Evolutionary conservation across 208 protist species (phyloP).

Genomic region (Perkinsela sp.): DNA sequence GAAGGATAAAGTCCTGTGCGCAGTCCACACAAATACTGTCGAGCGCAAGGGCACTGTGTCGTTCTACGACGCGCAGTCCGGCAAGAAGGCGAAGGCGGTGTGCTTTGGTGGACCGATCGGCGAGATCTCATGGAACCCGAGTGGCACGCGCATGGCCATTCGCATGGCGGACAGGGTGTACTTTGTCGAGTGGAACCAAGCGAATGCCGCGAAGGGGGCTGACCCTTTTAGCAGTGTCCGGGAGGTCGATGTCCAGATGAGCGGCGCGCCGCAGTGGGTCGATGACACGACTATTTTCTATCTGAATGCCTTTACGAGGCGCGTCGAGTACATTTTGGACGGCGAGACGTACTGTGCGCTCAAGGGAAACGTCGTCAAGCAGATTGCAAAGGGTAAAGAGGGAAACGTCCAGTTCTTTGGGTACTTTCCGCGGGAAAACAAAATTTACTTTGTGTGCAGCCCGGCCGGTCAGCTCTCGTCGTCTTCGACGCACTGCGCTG

Average conservation of each 20-base stretch:
- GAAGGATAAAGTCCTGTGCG: background rate
- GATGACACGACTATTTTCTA: background rate
- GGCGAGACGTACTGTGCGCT: background rate
- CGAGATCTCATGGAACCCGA: background rate
- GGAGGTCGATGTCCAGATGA: conserved; percentile 13
- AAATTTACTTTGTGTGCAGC: too few relatives aligned
- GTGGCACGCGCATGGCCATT: background rate
- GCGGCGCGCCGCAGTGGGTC: background rate
- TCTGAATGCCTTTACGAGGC: background rate
- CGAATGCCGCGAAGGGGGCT: conserved; percentile 17
- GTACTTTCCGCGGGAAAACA: too few relatives aligned
- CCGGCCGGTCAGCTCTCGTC: too few relatives aligned
- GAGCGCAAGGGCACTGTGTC: background rate
- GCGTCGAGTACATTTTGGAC: background rate
- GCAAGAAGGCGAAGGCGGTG: background rate
- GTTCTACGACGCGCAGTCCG: background rate
- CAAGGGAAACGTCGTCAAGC: background rate
- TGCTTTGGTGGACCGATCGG: background rate
- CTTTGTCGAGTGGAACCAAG: background rate
- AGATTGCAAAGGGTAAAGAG: background rate
- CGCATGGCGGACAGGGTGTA: background rate
- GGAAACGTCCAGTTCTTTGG: background rate
- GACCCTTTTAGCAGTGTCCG: conserved; percentile 44
- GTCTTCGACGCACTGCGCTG: too few relatives aligned
- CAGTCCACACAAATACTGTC: background rate